Conservation (phyloP, 495 filamentous ascomycete species). For the Viridothelium virens region DNA sequence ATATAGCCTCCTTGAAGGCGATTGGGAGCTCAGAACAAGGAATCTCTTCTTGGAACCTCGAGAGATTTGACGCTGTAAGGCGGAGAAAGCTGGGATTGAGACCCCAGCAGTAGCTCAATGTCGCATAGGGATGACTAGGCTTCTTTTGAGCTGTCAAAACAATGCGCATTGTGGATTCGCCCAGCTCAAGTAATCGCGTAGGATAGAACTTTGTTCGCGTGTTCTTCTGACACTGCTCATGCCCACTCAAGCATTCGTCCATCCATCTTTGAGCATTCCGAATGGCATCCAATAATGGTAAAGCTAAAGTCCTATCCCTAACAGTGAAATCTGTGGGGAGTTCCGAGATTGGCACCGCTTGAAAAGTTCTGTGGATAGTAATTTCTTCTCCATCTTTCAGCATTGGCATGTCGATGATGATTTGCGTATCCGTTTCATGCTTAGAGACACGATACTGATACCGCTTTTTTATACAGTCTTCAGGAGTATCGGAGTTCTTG, state of each 20-base stretch:
- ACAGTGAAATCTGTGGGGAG: not conserved
- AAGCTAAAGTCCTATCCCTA: not conserved
- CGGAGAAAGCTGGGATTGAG: not conserved
- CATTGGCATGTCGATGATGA: not conserved
- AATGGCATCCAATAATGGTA: not conserved
- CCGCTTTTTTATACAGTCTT: not conserved
- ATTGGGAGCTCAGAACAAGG: not conserved
- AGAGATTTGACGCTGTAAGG: not conserved
- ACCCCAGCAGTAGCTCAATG: slow-evolving; percentile 5
- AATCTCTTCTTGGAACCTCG: not conserved
- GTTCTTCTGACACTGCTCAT: not conserved
- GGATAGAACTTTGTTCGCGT: not conserved
- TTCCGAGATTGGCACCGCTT: not conserved
- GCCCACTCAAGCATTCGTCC: not conserved
- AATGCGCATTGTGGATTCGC: not conserved
- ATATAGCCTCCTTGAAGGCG: slow-evolving; percentile 26
- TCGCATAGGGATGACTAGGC: not conserved
- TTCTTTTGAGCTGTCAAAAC: not conserved
- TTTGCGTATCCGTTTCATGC: not conserved
- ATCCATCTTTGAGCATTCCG: slow-evolving; percentile 2
- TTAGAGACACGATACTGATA: not conserved
- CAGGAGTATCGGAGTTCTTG: not conserved
- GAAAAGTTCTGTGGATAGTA: not conserved
- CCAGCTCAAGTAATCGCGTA: not conserved
- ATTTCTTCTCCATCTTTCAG: not conserved